Base-by-base conservation (phyloP, 495 filamentous ascomycete species). In the Xeromyces bisporus region DNA sequence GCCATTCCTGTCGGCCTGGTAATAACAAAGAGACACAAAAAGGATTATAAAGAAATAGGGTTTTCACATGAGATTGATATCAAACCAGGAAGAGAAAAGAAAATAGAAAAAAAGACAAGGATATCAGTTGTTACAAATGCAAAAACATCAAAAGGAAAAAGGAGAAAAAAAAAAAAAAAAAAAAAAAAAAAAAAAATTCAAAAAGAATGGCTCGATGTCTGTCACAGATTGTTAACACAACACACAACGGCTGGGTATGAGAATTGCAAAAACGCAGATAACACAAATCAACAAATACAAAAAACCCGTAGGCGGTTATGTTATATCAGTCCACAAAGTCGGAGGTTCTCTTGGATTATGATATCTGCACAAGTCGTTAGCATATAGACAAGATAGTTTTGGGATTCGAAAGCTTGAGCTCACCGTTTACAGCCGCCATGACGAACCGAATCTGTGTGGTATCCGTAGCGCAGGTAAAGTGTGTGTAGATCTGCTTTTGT, bases 321-420 rank as follows among this genome's bases (percentile, higher is more conserved):
- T n/a, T 78, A 97, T 69, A 97, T 96, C 54, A 97, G 70, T 71
- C 89, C 89, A 60, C 89, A 96, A 45, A 91, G 69, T 54, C 91
- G 80, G 38, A 97, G 76, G 66, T 97, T 97, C 62, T 96, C 91
- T 73, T 97, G 89, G 55, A 97, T 97, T 61, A 97, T 97, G 58
- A 97, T 97, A 62, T 97, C 89, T 96, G 36, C 5, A 28, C 28
- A 24, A 13, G 15, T 23, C 43, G 26, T 35, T 28, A 11, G 13
- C 12, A 27, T 25, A 24, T 18, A 28, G n/a, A 10, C 12, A 7
- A 35, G 25, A 6, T 18, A 3, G 17, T 27, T 27, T 27, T 4
- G 15, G 23, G 7, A 7, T 2, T 6, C 20, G 12, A 31, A 14
- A 13, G 15, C 6, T 8, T 12, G 14, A 33, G 56, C 79, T 49